Percentiles rank a stretch among this genome's conserved stretches.
These are phyloP conservation scores for Populus hybrid DNA, from an alignment of 441 rosid species.

Conservation along the genomic window DNA sequence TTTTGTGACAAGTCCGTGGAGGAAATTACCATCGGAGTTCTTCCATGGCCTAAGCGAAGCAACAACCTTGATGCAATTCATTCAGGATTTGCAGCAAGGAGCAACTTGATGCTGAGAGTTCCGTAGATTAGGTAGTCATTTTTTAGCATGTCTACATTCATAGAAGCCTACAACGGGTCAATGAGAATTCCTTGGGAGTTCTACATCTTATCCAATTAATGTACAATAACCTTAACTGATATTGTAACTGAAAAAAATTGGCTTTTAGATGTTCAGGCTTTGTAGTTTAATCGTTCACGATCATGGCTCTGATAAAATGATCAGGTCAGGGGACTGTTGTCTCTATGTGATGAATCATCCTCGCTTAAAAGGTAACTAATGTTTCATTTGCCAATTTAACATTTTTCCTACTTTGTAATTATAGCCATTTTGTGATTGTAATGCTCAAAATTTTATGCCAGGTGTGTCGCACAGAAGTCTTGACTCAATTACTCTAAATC, in stretches of 20 bases:
- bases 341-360: constrained; percentile 21
- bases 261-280: constrained; percentile 36
- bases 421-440: neutral
- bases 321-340: neutral
- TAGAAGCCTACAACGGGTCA: constrained; percentile 31
- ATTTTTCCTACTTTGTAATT: neutral
- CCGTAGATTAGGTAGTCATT: constrained; percentile 68
- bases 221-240: constrained; percentile 57
- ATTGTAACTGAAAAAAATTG: constrained; percentile 41
- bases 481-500: neutral
- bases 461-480: neutral
- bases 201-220: constrained; percentile 38
- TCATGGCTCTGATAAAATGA: constrained; percentile 19
- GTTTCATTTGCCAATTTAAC: constrained; percentile 1
- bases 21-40: constrained; percentile 29
- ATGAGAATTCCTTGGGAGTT: constrained; percentile 37
- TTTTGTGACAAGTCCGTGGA: constrained; percentile 46
- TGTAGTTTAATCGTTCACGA: constrained; percentile 32
- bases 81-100: constrained; percentile 37
- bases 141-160: constrained; percentile 48
- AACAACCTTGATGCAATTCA: constrained; percentile 34
- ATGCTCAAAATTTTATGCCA: neutral
- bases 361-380: constrained; percentile 17
- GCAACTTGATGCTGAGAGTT: constrained; percentile 37
- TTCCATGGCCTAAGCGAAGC: constrained; percentile 35